phyloP scores from a whole-genome alignment of 306 rosid species.

The Inga oerstediana region DNA sequence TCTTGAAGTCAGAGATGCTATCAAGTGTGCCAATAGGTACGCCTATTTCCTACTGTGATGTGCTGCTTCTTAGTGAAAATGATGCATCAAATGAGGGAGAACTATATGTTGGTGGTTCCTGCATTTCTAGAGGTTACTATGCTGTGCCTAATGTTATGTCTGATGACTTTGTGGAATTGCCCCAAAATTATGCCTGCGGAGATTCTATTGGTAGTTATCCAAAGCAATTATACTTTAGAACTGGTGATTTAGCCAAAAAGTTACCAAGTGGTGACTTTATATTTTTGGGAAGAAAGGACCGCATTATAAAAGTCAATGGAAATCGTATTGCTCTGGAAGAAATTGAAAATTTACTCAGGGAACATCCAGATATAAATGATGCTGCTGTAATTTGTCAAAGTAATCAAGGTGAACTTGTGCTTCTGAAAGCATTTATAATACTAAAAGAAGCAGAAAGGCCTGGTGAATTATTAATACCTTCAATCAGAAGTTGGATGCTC shows the following conservation, averaged over 20 bases:
- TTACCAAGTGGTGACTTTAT: conserved; percentile 76
- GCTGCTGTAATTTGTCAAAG: conserved; percentile 66
- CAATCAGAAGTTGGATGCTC: conserved; percentile 72
- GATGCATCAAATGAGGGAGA: conserved; percentile 68
- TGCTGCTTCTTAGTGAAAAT: conserved; percentile 56
- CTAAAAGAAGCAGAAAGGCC: conserved; percentile 49
- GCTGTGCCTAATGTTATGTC: conserved; percentile 45
- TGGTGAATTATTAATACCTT: conserved; percentile 53
- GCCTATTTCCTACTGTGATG: conserved; percentile 78
- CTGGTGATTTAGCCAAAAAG: conserved; percentile 75
- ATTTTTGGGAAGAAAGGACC: conserved; percentile 90
- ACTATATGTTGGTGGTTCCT: conserved; percentile 76
- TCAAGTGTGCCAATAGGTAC: conserved; percentile 85
- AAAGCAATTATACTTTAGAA: conserved; percentile 55
- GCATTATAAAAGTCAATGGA: conserved; percentile 72
- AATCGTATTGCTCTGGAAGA: conserved; percentile 84
- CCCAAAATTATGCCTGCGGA: conserved; percentile 36
- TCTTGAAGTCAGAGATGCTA: conserved; percentile 61
- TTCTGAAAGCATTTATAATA: conserved; percentile 70
- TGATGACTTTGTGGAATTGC: conserved; percentile 45
- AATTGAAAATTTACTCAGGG: conserved; percentile 69
- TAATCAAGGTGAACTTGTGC: conserved; percentile 46
- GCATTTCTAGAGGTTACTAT: conserved; percentile 73
- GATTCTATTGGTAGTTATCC: conserved; percentile 36
- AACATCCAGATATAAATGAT: conserved; percentile 65